phyloP scores from a whole-genome alignment of 768 basidiomycete species.

The Tylopilus sp. region DNA sequence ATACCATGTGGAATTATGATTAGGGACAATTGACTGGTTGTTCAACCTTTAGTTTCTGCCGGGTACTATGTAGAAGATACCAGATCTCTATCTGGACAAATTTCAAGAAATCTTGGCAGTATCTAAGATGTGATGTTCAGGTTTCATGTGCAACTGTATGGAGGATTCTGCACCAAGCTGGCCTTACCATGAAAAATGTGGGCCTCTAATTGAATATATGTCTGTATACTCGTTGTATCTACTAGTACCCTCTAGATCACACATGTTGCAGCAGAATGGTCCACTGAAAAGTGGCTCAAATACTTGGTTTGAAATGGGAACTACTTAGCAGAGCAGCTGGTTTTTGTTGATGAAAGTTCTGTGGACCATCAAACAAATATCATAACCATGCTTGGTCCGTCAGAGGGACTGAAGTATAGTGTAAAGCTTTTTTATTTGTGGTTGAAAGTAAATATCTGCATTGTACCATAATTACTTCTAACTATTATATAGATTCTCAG shows the following conservation, averaged over 20 bases:
- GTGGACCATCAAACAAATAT: neutral
- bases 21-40: too few relatives aligned
- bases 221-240: too few relatives aligned
- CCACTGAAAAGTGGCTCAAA: neutral
- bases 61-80: neutral
- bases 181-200: neutral
- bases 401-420: neutral
- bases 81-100: neutral
- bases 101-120: neutral
- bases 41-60: neutral
- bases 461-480: neutral
- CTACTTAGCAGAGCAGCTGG: neutral
- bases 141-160: neutral
- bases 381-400: slow-evolving; percentile 2
- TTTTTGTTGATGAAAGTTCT: neutral
- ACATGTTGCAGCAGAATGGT: neutral
- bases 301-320: neutral
- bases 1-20: too few relatives aligned
- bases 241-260: neutral
- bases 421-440: slow-evolving; percentile 2
- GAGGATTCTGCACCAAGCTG: neutral
- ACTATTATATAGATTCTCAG: neutral
- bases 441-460: neutral
- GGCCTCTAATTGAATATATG: too few relatives aligned
- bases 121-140: neutral